Evolutionary conservation across 2,329 filamentous ascomycete species (phyloP).

Genomic region (Aspergillus unguis): DNA sequence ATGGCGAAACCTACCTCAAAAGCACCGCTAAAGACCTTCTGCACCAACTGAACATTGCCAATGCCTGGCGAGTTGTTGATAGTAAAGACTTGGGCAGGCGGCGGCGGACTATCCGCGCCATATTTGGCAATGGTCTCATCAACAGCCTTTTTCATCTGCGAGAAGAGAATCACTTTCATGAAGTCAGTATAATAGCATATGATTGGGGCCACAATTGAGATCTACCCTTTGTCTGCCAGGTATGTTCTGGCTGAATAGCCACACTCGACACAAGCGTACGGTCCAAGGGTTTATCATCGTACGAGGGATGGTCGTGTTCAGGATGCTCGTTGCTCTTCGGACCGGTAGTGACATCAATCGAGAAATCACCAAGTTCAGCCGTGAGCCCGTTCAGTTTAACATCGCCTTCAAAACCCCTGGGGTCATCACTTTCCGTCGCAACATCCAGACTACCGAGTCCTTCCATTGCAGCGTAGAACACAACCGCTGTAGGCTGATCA

Average conservation of each 20-base stretch:
- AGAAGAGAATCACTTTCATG: slow-evolving; percentile 54
- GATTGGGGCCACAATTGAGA: background rate
- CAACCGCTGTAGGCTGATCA: slow-evolving; percentile 69
- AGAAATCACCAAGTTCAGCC: slow-evolving; percentile 72
- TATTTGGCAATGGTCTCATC: slow-evolving; percentile 58
- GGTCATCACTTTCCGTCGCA: slow-evolving; percentile 48
- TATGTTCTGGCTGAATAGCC: slow-evolving; percentile 60
- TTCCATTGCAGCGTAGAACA: slow-evolving; percentile 81
- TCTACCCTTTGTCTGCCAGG: slow-evolving; percentile 78
- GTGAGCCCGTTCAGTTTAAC: slow-evolving; percentile 70
- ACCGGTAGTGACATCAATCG: slow-evolving; percentile 71
- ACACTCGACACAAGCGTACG: slow-evolving; percentile 72
- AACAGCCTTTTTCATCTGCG: slow-evolving; percentile 61
- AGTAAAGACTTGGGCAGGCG: slow-evolving; percentile 81
- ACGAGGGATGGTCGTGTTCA: slow-evolving; percentile 58
- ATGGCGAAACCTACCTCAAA: slow-evolving; percentile 59
- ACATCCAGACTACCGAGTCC: slow-evolving; percentile 66
- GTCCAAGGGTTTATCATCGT: slow-evolving; percentile 67
- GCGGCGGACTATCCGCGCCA: slow-evolving; percentile 66
- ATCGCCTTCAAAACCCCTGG: slow-evolving; percentile 55
- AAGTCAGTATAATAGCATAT: slow-evolving; percentile 4
- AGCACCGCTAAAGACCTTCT: slow-evolving; percentile 84
- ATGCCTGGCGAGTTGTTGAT: slow-evolving; percentile 57
- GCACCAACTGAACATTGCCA: slow-evolving; percentile 82
- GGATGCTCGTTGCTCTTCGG: slow-evolving; percentile 60